Conservation (phyloP, 2,329 filamentous ascomycete species). For the Aspergillus sp. region DNA sequence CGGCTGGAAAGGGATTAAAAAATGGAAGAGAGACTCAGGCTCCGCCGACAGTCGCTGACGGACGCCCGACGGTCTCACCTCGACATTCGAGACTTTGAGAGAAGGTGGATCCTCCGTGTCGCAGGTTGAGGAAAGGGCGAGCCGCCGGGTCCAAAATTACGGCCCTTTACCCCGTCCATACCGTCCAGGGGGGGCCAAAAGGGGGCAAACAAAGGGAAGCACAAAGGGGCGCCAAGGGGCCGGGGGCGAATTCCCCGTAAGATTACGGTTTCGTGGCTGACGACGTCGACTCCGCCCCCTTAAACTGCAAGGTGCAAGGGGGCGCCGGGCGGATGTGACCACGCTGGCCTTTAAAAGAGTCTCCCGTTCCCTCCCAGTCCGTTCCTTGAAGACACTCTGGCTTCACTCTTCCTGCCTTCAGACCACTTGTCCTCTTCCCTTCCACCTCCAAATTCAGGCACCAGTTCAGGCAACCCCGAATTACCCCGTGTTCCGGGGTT, state of each 20-base stretch:
- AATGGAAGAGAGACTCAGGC: too few relatives aligned
- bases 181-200: background rate
- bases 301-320: constrained; percentile 11
- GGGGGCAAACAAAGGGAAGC: too few relatives aligned
- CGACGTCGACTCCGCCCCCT: constrained; percentile 21
- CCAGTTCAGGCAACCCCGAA: constrained; percentile 6
- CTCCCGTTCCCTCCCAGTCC: constrained; percentile 15
- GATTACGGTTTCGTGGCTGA: constrained; percentile 18
- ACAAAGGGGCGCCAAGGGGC: background rate
- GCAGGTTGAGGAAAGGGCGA: background rate
- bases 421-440: constrained; percentile 36
- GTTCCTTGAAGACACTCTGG: constrained; percentile 3
- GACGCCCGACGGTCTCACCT: background rate
- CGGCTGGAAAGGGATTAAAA: too few relatives aligned
- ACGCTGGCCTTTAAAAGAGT: constrained; percentile 45
- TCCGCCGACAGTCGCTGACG: background rate
- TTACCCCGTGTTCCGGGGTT: constrained; percentile 22
- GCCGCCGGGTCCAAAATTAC: background rate
- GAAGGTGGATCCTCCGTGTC: background rate
- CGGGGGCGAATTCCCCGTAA: constrained; percentile 6
- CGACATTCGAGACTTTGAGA: background rate
- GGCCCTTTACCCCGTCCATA: background rate
- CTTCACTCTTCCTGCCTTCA: constrained; percentile 12
- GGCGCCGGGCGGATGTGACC: constrained; percentile 26
- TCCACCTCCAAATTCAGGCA: constrained; percentile 3